Conservation (phyloP, 164 flowering plant species). For the Saururus chinensis region DNA sequence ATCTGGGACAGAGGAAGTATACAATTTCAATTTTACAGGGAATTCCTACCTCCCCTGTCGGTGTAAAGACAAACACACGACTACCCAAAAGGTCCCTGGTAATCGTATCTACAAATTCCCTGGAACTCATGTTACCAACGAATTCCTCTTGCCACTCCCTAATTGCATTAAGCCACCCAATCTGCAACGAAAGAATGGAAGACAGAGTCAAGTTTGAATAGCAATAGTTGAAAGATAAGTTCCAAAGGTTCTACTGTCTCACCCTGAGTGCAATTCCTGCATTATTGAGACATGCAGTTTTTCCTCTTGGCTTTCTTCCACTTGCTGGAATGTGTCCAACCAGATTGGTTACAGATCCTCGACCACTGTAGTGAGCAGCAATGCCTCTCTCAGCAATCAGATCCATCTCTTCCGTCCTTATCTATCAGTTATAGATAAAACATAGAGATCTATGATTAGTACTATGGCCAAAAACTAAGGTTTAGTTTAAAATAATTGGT, state of each 20-base stretch:
- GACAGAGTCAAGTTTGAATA: not conserved
- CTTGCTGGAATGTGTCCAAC: slow-evolving; percentile 45
- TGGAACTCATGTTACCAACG: slow-evolving; percentile 98
- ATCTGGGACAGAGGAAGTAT: too few relatives aligned
- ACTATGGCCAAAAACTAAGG: too few relatives aligned
- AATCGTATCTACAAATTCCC: slow-evolving; percentile 93
- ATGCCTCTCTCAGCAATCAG: slow-evolving; percentile 97
- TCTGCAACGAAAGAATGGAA: slow-evolving; percentile 29
- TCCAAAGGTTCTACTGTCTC: slow-evolving; percentile 8
- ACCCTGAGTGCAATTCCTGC: slow-evolving; percentile 94
- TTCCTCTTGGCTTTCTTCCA: slow-evolving; percentile 58
- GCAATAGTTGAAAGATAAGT: not conserved
- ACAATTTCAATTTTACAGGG: not conserved
- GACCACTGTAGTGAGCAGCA: slow-evolving; percentile 95
- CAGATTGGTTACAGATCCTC: slow-evolving; percentile 49
- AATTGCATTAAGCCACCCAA: slow-evolving; percentile 98
- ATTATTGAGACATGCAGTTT: slow-evolving; percentile 63
- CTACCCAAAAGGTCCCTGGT: slow-evolving; percentile 91
- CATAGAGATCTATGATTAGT: not conserved
- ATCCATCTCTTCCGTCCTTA: slow-evolving; percentile 96
- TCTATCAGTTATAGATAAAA: slow-evolving; percentile 34
- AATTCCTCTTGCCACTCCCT: slow-evolving; percentile 99
- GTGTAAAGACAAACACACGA: slow-evolving; percentile 95
- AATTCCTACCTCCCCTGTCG: slow-evolving; percentile 80
- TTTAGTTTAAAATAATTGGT: too few relatives aligned